Conservation (phyloP, 306 rosid genomes). For the Corylus heterophylla region DNA sequence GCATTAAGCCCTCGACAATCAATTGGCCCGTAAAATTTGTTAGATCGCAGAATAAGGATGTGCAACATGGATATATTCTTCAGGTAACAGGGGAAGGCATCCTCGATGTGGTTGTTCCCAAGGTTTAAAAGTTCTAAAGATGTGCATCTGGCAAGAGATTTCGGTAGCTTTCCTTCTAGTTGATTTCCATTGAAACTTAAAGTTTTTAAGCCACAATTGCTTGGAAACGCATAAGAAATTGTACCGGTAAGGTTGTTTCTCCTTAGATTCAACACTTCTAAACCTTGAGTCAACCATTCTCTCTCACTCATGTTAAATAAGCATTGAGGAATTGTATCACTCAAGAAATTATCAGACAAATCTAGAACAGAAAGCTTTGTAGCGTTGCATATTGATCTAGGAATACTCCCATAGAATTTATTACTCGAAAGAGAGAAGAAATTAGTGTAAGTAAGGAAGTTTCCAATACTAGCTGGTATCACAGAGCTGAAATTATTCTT, state of each 20-base stretch:
- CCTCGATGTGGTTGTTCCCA: constrained; percentile 31
- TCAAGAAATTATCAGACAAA: constrained; percentile 28
- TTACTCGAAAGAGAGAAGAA: constrained; percentile 11
- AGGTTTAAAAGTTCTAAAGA: constrained; percentile 35
- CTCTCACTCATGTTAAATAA: no score
- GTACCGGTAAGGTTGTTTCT: background rate
- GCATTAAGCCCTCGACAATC: constrained; percentile 26
- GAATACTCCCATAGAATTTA: constrained; percentile 22
- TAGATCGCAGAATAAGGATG: constrained; percentile 38
- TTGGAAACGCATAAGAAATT: constrained; percentile 26
- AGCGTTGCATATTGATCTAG: constrained; percentile 34
- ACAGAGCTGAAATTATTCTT: constrained; percentile 29
- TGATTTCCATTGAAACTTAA: constrained; percentile 31
- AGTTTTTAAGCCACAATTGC: constrained; percentile 21
- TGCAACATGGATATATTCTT: constrained; percentile 19
- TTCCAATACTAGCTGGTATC: constrained; percentile 20
- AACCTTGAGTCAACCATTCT: fast-evolving
- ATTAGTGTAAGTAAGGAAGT: fast-evolving
- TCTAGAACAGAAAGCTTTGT: constrained; percentile 31
- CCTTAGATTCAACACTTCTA: background rate
- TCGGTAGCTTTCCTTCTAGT: constrained; percentile 27
- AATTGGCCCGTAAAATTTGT: constrained; percentile 1
- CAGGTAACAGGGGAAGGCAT: constrained; percentile 10
- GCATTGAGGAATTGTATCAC: constrained; percentile 38
- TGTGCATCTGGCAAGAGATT: fast-evolving